phyloP scores from a whole-genome alignment of 1,284 basidiomycete genomes.

The Moesziomyces sp. region DNA sequence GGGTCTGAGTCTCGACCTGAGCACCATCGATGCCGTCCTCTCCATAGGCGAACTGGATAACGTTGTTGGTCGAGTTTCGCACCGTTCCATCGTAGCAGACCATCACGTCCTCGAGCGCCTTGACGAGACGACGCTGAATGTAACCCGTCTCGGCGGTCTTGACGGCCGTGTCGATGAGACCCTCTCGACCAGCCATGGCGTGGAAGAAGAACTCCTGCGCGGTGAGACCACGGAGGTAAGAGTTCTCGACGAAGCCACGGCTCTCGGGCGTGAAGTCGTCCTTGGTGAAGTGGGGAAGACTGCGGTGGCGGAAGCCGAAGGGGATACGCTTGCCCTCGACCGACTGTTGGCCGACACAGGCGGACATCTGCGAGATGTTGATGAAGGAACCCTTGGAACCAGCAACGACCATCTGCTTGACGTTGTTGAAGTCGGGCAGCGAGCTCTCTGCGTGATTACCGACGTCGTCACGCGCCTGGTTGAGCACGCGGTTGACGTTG shows the following conservation, averaged over 20 bases:
- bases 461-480: slow-evolving; percentile 92
- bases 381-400: slow-evolving; percentile 93
- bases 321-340: slow-evolving; percentile 98
- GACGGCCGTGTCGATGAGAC: slow-evolving; percentile 98
- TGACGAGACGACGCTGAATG: slow-evolving; percentile 96
- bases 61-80: slow-evolving; percentile 79
- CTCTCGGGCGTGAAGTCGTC: slow-evolving; percentile 98
- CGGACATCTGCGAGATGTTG: slow-evolving; percentile 99
- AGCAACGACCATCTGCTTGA: slow-evolving; percentile 99
- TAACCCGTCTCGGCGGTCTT: slow-evolving; percentile 99
- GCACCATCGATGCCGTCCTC: slow-evolving; percentile 99
- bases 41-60: slow-evolving; percentile 96
- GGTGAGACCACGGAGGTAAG: slow-evolving; percentile 95
- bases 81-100: slow-evolving; percentile 98
- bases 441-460: slow-evolving; percentile 95
- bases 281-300: slow-evolving; percentile 96
- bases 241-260: slow-evolving; percentile 99
- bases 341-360: slow-evolving; percentile 97
- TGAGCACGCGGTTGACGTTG: slow-evolving; percentile 88
- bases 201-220: slow-evolving; percentile 99
- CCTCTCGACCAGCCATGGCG: slow-evolving; percentile 99
- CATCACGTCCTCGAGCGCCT: slow-evolving; percentile 96
- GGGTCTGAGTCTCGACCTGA: slow-evolving; percentile 92
- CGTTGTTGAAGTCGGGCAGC: slow-evolving; percentile 98
- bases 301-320: slow-evolving; percentile 96